These are phyloP conservation scores for Dactylorhiza incarnata DNA, from an alignment of 106 monocot species.

Conservation along the genomic window DNA sequence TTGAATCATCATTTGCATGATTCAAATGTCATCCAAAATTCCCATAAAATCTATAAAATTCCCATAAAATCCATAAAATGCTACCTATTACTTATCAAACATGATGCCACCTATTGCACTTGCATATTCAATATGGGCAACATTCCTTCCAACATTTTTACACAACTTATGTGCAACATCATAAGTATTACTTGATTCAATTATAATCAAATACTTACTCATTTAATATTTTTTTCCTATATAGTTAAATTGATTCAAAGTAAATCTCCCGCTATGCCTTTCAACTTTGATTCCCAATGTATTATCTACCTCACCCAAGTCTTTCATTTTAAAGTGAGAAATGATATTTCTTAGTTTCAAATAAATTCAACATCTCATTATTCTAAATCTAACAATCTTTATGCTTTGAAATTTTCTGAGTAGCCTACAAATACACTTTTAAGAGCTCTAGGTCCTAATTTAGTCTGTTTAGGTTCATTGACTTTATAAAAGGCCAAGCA, in stretches of 20 bases:
- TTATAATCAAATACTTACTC: background rate
- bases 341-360: conserved; percentile 7
- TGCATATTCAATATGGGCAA: conserved; percentile 12
- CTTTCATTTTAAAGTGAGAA: conserved; percentile 13
- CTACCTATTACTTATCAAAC: too few species aligned
- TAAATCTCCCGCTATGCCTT: background rate
- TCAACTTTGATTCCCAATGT: conserved; percentile 6
- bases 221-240: conserved; percentile 1
- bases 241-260: background rate
- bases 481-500: conserved; percentile 10
- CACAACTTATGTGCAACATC: background rate
- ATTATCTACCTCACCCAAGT: conserved; percentile 6
- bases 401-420: conserved; percentile 7
- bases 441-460: conserved; percentile 1
- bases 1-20: too few species aligned
- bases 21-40: too few species aligned
- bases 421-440: conserved; percentile 15
- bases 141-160: background rate
- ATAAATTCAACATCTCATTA: conserved; percentile 3
- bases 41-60: too few species aligned
- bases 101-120: conserved; percentile 6
- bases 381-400: conserved; percentile 8
- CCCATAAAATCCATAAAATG: too few species aligned
- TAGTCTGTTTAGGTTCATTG: background rate
- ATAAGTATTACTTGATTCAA: background rate